Conservation (phyloP, 139 green algal genomes). For the Edaphochlamys debaryana region DNA sequence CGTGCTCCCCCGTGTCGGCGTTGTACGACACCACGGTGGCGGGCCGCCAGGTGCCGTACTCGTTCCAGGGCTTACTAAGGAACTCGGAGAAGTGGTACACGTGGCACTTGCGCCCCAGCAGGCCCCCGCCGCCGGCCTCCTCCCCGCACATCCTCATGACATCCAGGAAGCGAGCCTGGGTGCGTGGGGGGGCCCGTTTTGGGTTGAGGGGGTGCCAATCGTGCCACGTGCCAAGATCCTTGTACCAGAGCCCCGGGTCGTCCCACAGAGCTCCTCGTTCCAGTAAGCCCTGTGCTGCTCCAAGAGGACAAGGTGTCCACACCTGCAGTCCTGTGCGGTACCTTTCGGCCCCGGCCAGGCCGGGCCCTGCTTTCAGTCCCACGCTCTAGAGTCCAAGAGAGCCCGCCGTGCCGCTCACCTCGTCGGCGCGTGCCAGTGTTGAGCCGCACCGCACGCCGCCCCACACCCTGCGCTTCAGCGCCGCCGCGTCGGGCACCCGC, state of each 20-base stretch:
- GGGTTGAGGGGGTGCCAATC: no score
- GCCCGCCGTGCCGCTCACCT: constrained; percentile 10
- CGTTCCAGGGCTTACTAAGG: background rate
- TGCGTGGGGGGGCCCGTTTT: no score
- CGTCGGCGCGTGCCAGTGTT: background rate
- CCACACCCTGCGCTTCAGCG: constrained; percentile 18
- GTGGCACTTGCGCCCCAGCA: constrained; percentile 3
- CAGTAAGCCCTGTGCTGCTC: no score
- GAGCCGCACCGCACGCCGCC: constrained; percentile 9
- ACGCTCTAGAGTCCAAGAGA: no score
- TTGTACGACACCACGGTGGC: background rate
- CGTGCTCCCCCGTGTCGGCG: constrained; percentile 6
- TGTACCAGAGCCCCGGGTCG: no score
- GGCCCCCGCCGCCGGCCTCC: constrained; percentile 3
- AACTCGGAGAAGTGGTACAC: constrained; percentile 33
- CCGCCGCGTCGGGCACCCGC: background rate
- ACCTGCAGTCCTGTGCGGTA: no score
- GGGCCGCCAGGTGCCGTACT: constrained; percentile 4
- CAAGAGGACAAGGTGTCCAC: no score
- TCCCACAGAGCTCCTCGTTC: no score
- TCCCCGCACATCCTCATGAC: background rate
- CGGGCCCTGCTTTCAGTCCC: no score
- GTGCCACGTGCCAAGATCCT: no score
- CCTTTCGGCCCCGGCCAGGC: no score
- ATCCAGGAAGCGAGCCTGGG: constrained; percentile 1